Percentiles rank a stretch among this genome's conserved stretches.
Conservation (phyloP, 2,329 filamentous ascomycete species). For the Cladosporium sp. region DNA sequence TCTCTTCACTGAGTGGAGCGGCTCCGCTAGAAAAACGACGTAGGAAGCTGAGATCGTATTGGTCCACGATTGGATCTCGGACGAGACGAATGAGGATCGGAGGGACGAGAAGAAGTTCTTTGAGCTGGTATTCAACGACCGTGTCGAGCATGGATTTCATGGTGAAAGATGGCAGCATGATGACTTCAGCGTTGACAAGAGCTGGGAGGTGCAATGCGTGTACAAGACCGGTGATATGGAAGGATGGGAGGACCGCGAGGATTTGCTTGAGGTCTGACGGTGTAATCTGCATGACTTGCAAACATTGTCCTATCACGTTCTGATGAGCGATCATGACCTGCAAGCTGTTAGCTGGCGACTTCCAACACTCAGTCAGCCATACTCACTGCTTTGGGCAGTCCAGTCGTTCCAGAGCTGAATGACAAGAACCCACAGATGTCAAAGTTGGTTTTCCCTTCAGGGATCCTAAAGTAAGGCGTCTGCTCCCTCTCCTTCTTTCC, state of each 20-base stretch:
- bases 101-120: slow-evolving; percentile 56
- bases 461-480: slow-evolving; percentile 46
- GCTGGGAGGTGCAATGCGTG: slow-evolving; percentile 61
- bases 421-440: slow-evolving; percentile 51
- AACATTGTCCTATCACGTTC: slow-evolving; percentile 57
- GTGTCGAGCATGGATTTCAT: slow-evolving; percentile 55
- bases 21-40: slow-evolving; percentile 57
- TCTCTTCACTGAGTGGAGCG: slow-evolving; percentile 54
- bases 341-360: background rate
- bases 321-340: slow-evolving; percentile 52
- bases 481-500: slow-evolving; percentile 42
- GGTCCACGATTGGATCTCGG: slow-evolving; percentile 49
- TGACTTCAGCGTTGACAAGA: slow-evolving; percentile 60
- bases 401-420: slow-evolving; percentile 49
- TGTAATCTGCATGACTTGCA: slow-evolving; percentile 55
- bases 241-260: slow-evolving; percentile 57
- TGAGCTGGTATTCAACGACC: slow-evolving; percentile 50
- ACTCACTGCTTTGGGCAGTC: slow-evolving; percentile 45
- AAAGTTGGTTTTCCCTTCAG: slow-evolving; percentile 51
- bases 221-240: slow-evolving; percentile 62
- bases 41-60: slow-evolving; percentile 56
- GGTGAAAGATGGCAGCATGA: slow-evolving; percentile 62
- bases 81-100: slow-evolving; percentile 60
- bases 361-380: background rate
- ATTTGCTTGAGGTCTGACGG: slow-evolving; percentile 46